Evolutionary conservation across 192 early-diverging fungal species (phyloP).

Genomic region (Podila epigama): DNA sequence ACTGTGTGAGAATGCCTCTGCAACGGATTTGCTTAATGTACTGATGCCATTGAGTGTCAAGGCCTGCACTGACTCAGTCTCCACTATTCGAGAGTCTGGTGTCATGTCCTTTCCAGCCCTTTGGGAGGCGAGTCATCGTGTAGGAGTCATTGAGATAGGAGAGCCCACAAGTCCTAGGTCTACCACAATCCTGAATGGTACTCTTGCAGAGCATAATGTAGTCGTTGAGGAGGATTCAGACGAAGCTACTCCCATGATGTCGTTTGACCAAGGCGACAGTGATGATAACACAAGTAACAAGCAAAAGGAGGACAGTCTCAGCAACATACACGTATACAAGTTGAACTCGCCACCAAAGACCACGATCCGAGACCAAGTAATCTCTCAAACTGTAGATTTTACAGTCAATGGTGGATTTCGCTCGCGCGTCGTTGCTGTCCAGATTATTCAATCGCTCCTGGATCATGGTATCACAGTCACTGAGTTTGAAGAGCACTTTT

Average conservation of each 20-base stretch:
- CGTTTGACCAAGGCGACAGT: not conserved
- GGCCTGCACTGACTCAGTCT: slow-evolving; percentile 60
- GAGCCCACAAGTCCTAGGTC: no score
- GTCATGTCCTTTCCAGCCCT: slow-evolving; percentile 43
- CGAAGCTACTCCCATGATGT: slow-evolving; percentile 20
- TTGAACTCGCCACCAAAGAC: not conserved
- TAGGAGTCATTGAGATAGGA: slow-evolving; percentile 10
- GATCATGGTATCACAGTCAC: slow-evolving; percentile 63
- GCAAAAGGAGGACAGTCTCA: no score
- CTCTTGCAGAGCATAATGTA: slow-evolving; percentile 30
- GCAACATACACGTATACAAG: no score
- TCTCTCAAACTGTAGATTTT: slow-evolving; percentile 28
- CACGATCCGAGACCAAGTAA: slow-evolving; percentile 22
- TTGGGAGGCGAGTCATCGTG: slow-evolving; percentile 18
- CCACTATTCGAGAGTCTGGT: slow-evolving; percentile 61
- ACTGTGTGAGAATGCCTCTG: slow-evolving; percentile 69
- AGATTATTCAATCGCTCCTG: slow-evolving; percentile 74
- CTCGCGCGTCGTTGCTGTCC: slow-evolving; percentile 53
- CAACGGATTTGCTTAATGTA: slow-evolving; percentile 64
- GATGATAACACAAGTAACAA: not conserved
- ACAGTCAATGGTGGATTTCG: slow-evolving; percentile 39
- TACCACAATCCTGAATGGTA: not conserved
- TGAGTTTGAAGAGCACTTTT: slow-evolving; percentile 75
- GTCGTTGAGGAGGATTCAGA: slow-evolving; percentile 41
- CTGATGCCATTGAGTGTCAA: slow-evolving; percentile 72